Evolutionary conservation across 176 grass and related monocot genomes (phyloP).

Genomic region (Aegilops longissima): DNA sequence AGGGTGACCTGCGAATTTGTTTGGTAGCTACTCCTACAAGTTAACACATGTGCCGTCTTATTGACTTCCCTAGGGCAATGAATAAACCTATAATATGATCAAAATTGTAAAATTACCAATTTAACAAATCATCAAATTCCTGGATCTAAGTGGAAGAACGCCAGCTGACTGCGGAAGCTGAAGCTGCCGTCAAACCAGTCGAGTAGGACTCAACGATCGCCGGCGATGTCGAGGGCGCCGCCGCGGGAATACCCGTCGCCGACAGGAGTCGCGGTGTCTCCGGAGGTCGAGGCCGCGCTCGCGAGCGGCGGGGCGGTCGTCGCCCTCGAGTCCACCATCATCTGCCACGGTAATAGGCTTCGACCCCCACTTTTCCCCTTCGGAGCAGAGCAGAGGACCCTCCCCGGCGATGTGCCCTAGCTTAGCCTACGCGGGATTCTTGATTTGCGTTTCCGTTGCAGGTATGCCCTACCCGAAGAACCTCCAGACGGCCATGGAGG

Average conservation of each 20-base stretch:
- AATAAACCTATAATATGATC: no score
- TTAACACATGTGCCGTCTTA: no score
- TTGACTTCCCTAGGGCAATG: no score
- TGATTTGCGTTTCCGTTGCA: neutral
- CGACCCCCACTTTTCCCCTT: neutral
- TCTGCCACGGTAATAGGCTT: conserved; percentile 65
- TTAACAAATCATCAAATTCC: no score
- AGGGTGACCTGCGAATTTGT: no score
- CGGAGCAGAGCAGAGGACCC: neutral
- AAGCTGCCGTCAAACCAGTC: neutral
- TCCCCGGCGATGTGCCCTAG: neutral
- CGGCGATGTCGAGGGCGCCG: neutral
- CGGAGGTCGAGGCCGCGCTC: conserved; percentile 70
- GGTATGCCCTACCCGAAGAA: conserved; percentile 97
- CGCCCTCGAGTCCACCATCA: conserved; percentile 94
- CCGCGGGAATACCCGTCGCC: neutral
- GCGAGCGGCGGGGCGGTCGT: conserved; percentile 54
- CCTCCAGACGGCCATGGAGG: conserved; percentile 74
- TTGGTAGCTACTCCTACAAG: no score
- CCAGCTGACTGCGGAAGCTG: neutral
- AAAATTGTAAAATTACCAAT: no score
- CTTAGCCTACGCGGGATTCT: neutral
- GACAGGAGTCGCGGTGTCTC: conserved; percentile 39
- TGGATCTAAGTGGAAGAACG: neutral
- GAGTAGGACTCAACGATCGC: neutral